Evolutionary conservation across 1,284 basidiomycete species (phyloP).

Genomic region (Paramarasmius palmivorus): DNA sequence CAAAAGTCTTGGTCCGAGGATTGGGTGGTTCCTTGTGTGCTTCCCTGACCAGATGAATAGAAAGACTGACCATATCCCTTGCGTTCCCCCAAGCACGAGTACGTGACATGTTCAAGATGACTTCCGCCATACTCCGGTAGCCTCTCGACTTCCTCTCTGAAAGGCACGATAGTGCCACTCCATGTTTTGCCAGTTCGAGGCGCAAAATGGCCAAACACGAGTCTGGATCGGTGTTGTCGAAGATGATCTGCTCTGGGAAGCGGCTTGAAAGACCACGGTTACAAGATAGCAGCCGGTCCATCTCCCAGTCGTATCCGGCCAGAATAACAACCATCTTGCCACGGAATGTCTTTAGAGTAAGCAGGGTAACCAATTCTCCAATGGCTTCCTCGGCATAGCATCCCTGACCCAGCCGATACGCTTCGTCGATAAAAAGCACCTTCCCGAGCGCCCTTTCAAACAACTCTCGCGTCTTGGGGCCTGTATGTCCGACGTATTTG

Average conservation of each 20-base stretch:
- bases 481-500: slow-evolving; percentile 67
- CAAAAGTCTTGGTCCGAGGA: background rate
- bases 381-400: slow-evolving; percentile 67
- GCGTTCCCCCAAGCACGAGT: slow-evolving; percentile 65
- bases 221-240: slow-evolving; percentile 50
- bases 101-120: slow-evolving; percentile 39
- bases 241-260: slow-evolving; percentile 60
- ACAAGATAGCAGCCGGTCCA: slow-evolving; percentile 55
- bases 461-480: slow-evolving; percentile 57
- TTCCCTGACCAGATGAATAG: background rate
- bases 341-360: slow-evolving; percentile 57
- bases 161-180: slow-evolving; percentile 33
- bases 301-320: slow-evolving; percentile 67
- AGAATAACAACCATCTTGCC: slow-evolving; percentile 64
- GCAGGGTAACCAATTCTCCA: slow-evolving; percentile 61
- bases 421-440: slow-evolving; percentile 69
- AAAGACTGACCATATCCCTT: slow-evolving; percentile 35
- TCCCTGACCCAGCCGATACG: slow-evolving; percentile 58
- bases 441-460: slow-evolving; percentile 63
- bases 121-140: slow-evolving; percentile 34
- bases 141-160: slow-evolving; percentile 33
- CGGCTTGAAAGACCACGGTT: slow-evolving; percentile 67
- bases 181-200: slow-evolving; percentile 43
- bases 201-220: slow-evolving; percentile 52
- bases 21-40: background rate